Percentiles rank a stretch among this genome's conserved stretches.
These are phyloP conservation scores for Phaseolus lunatus DNA, from an alignment of 306 rosid species.

Conservation along the genomic window DNA sequence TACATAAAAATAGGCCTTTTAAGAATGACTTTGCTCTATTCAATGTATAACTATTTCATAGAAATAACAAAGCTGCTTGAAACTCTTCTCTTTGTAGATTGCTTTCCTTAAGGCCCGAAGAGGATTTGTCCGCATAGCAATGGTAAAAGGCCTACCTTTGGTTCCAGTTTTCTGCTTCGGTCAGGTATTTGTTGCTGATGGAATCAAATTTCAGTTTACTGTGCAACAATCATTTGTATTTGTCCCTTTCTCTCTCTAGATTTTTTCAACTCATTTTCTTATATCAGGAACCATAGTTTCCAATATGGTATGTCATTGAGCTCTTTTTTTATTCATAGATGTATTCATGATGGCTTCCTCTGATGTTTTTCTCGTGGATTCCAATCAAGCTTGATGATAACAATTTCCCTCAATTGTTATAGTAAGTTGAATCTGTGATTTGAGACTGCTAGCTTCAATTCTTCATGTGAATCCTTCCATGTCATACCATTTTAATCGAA, in stretches of 20 bases:
- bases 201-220: background rate
- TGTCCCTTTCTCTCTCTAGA: background rate
- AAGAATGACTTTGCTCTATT: slow-evolving; percentile 31
- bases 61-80: slow-evolving; percentile 6
- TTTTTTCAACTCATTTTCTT: background rate
- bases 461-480: background rate
- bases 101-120: slow-evolving; percentile 78
- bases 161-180: slow-evolving; percentile 98
- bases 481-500: background rate
- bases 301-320: background rate
- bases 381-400: background rate
- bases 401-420: background rate
- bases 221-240: background rate
- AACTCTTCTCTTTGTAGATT: slow-evolving; percentile 54
- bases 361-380: background rate
- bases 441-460: background rate
- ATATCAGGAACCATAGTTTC: background rate
- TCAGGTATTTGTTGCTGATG: slow-evolving; percentile 61
- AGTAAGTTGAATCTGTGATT: background rate
- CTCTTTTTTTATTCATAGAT: background rate
- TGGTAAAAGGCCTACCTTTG: slow-evolving; percentile 80
- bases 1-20: slow-evolving; percentile 38
- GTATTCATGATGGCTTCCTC: background rate
- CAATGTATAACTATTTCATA: slow-evolving; percentile 16
- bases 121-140: slow-evolving; percentile 89